Evolutionary conservation across 2,329 filamentous ascomycete genomes (phyloP).

Genomic region (Colletotrichum higginsianum): DNA sequence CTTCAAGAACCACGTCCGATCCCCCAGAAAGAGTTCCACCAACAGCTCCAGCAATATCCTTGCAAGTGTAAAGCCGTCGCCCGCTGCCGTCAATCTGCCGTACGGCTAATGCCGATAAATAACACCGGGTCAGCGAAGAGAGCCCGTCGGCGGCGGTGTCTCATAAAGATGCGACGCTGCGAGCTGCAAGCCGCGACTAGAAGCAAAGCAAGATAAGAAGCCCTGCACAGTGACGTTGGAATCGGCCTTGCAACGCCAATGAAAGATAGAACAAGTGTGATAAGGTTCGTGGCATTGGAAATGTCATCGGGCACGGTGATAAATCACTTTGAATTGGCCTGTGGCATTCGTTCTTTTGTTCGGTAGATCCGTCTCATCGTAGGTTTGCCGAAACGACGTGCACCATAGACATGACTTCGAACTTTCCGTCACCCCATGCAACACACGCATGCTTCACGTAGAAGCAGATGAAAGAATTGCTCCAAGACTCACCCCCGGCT

Average conservation of each 20-base stretch:
- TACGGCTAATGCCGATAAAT: background rate
- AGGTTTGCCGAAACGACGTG: background rate
- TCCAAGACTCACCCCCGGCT: background rate
- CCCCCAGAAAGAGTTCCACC: conserved; percentile 7
- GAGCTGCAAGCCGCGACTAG: background rate
- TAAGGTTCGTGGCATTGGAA: conserved; percentile 6
- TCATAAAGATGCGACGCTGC: background rate
- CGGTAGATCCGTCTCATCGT: background rate
- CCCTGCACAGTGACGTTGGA: conserved; percentile 20
- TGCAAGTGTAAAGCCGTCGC: conserved; percentile 6
- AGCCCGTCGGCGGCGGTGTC: background rate
- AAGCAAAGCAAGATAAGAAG: conserved; percentile 20
- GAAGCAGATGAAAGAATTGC: background rate
- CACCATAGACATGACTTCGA: background rate
- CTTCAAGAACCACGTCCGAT: background rate
- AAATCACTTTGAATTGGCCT: background rate
- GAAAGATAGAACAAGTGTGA: background rate
- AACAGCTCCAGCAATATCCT: conserved; percentile 20
- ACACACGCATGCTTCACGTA: background rate
- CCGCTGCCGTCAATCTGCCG: background rate
- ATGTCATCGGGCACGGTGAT: background rate
- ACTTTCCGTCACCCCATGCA: background rate
- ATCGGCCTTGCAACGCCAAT: conserved; percentile 3
- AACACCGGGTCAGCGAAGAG: background rate
- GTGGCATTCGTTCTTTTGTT: background rate